Evolutionary conservation across 225 moss, liverwort and hornwort genomes (phyloP).

Genomic region (Sphagnum tenellum): DNA sequence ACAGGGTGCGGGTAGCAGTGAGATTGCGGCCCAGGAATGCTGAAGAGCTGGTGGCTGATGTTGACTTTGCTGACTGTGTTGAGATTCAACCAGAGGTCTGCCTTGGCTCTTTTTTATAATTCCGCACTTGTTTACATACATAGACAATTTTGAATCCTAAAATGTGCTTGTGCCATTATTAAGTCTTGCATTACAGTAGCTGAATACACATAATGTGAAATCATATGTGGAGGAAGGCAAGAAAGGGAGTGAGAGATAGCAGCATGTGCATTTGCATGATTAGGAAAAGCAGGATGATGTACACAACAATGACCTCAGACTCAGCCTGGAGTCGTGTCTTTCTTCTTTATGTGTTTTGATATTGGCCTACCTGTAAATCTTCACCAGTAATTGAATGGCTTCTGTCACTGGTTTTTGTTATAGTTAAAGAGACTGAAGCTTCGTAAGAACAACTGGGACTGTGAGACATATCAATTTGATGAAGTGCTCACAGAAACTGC

Average conservation of each 20-base stretch:
- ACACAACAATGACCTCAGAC: too few relatives aligned
- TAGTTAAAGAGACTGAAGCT: conserved; percentile 93
- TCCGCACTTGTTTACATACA: not conserved
- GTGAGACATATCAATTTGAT: conserved; percentile 97
- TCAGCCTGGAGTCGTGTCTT: too few relatives aligned
- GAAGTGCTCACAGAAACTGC: conserved; percentile 89
- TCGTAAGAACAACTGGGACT: conserved; percentile 97
- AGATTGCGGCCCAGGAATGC: conserved; percentile 81
- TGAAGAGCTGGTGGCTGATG: conserved; percentile 86
- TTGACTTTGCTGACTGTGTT: conserved; percentile 94
- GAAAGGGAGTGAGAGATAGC: too few relatives aligned
- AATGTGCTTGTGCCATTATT: not conserved
- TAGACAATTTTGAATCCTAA: not conserved
- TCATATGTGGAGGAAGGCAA: too few relatives aligned
- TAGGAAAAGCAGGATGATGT: too few relatives aligned
- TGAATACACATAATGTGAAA: too few relatives aligned
- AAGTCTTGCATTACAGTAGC: not conserved
- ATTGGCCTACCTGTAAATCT: too few relatives aligned
- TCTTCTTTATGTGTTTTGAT: not conserved
- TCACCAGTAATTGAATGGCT: too few relatives aligned
- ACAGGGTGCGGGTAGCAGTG: conserved; percentile 86
- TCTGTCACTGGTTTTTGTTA: conserved; percentile 6
- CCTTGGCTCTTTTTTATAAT: not conserved
- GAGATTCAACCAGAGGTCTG: conserved; percentile 96
- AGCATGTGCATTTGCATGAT: too few relatives aligned